These are phyloP conservation scores for Populus tremula DNA, from an alignment of 345 rosid species.

Conservation along the genomic window DNA sequence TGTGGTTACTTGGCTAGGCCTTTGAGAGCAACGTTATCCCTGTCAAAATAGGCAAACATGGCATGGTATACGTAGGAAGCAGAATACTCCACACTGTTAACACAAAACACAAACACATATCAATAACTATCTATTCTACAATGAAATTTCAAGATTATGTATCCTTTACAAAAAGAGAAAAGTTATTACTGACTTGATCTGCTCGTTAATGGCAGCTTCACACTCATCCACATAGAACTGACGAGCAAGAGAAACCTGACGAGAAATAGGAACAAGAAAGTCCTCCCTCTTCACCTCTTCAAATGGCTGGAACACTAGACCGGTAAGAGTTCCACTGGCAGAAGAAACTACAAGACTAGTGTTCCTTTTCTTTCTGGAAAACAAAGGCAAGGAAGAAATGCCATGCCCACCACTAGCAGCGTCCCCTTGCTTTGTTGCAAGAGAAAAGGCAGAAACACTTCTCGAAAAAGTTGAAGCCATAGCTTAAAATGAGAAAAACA, in stretches of 20 bases:
- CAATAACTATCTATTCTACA: neutral
- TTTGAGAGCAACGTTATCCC: slow-evolving; percentile 74
- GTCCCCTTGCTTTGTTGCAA: slow-evolving; percentile 8
- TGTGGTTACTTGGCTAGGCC: slow-evolving; percentile 70
- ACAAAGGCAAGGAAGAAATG: slow-evolving; percentile 14
- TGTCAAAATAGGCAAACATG: slow-evolving; percentile 80
- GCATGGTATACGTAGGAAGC: slow-evolving; percentile 77
- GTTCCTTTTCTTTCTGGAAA: slow-evolving; percentile 5
- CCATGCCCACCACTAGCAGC: slow-evolving; percentile 17
- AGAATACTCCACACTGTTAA: slow-evolving; percentile 78
- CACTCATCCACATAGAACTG: slow-evolving; percentile 44
- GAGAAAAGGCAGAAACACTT: slow-evolving; percentile 18
- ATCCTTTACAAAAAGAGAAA: neutral
- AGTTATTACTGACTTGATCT: slow-evolving; percentile 59
- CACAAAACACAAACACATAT: neutral
- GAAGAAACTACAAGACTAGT: slow-evolving; percentile 22
- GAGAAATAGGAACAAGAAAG: slow-evolving; percentile 48
- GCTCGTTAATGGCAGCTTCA: slow-evolving; percentile 76
- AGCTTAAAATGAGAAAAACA: neutral
- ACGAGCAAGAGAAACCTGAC: slow-evolving; percentile 62
- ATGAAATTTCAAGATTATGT: neutral
- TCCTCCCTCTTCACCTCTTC: slow-evolving; percentile 72
- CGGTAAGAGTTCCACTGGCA: slow-evolving; percentile 42
- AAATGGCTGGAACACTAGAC: slow-evolving; percentile 68
- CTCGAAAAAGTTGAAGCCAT: slow-evolving; percentile 22